Evolutionary conservation across 2,329 filamentous ascomycete genomes (phyloP), one percentile per base, ranked within the genome.

Genomic region (Fusarium sororula): DNA sequence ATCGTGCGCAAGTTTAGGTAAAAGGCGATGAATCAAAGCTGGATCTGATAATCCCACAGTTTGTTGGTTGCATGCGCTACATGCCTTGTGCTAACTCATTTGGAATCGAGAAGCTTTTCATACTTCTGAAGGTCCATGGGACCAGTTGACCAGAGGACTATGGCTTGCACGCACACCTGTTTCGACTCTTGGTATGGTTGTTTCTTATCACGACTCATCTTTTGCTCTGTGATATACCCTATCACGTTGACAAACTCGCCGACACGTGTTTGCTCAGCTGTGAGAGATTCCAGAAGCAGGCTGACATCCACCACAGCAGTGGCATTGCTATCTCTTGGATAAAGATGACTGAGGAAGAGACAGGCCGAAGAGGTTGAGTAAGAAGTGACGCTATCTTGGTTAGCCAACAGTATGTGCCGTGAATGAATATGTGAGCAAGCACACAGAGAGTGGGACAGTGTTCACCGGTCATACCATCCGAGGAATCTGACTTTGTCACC

Each of bases 231-330:
- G 61, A 95, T 85, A 80, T 97, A 97, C 11, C 95, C 96, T 74
- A 98, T 89, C 7, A 98, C 87, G 80, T 98, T 97, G 56, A 98
- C 83, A 95, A 95, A 98, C 68, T 92, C 88, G n/a, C 96, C 96
- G 32, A 93, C 84, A 57, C 90, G 87, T 59, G 93, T 87, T 57
- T 93, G 87, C 63, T 91, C 87, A 28, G 87, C 83, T 26, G 88
- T 89, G 66, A 96, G 83, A 15, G 84, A 87, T 77, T 91, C 88
- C 10, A 97, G 87, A 6, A 97, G 82, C 73, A 95, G 89, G 59
- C 89, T 87, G 67, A 97, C 87, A 77, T 96, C 90, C 41, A 97
- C 93, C 42, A 85, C 80, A 4, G 90, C 92, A 55, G 82, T 83
- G 45, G 87, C 83, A 50, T 83, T 81, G 62, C 80, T 80, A 51